Base-by-base conservation (phyloP, 768 basidiomycete species). In the Pseudohyphozyma bogoriensis region DNA sequence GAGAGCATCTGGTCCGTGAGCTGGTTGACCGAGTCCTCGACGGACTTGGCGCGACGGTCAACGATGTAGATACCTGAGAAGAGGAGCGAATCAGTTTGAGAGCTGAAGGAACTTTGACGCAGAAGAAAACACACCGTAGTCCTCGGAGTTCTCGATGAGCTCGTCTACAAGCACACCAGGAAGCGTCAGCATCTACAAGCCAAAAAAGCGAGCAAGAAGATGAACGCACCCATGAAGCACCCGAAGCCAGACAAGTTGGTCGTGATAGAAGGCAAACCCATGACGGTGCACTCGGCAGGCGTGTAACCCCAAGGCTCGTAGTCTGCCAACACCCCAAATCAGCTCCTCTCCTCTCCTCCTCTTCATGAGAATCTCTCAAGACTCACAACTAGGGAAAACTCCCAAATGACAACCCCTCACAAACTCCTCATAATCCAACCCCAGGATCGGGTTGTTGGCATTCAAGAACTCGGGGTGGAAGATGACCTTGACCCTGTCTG, bases 391-490 rank as follows among this genome's bases (percentile, higher is more conserved):
- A 3, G 95, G 93, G 81, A 99, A 99, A 42, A 99, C 93, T 51
- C 95, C 95, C 51, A 99, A 77, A 78, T 99, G 95, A 72, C 93
- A 96, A 2, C 95, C 95, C 65, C 95, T 79, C 39, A 97, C 95
- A 71, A 99, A 99, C 76, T 99, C 95, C 74, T 99, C 95, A 73
- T 99, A 99, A 72, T 99, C 95, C 60, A 99, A 79, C 3, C 91
- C 92, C 24, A 99, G 77, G 56, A 97, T 95, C 0, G 95, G 95
- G 76, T 97, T 96, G 76, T 92, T 96, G 62, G 89, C 85, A 75
- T 93, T 97, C 72, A 99, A 74, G 77, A 99, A 99, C 74, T 97
- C 93, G 1, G 93, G 93, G 74, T 97, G 93, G 81, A 97, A 97
- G 46, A 97, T 80, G 72, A 99, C 81, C 77, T 99, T 99, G 74